Base-by-base conservation (phyloP, 2,329 filamentous ascomycete species). In the Phialemoniopsis sp. region DNA sequence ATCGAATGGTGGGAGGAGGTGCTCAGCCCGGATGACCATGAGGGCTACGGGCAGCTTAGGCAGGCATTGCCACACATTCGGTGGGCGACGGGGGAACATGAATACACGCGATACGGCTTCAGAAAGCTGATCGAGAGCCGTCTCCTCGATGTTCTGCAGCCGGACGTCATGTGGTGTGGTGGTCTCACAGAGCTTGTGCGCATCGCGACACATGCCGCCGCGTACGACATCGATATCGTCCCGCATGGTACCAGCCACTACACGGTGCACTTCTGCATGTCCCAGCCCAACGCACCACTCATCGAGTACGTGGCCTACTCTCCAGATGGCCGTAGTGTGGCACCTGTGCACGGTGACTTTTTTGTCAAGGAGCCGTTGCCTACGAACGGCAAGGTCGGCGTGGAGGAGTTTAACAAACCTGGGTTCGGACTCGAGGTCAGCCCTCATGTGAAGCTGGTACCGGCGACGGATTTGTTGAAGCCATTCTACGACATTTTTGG, bases 1-100 rank as follows among this genome's bases (percentile, higher is more conserved):
- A 38, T 41, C 21, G 39, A 38, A 18, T 41, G 39, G 39, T 41
- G 39, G 39, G 39, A 41, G 28, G 39, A 41, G 32, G 36, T 37
- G 21, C 35, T 41, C 35, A 41, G 34, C 30, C 39, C 39, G 18
- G 39, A 41, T 30, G 39, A 41, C 36, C 18, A 14, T 9, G 35
- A 41, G 13, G 39, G 39, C 21, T 37, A 41, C 32, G 39, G 18
- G n/a, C 36, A 33, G 21, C 35, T 41, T 16, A 29, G 36, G 14
- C 39, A 36, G 32, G 39, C 39, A 17, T 31, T 38, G 18, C 39
- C 39, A 15, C 36, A 37, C 29, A 21, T 41, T 29, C 32, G 34
- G 39, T 41, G 36, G 34, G 36, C 39, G 14, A 41, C 39, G 13
- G 39, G 39, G 17, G 39, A 41, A 28, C 39, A 41, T 29, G 39